phyloP scores from a whole-genome alignment of 768 basidiomycete species.

The Cyathus striatus region DNA sequence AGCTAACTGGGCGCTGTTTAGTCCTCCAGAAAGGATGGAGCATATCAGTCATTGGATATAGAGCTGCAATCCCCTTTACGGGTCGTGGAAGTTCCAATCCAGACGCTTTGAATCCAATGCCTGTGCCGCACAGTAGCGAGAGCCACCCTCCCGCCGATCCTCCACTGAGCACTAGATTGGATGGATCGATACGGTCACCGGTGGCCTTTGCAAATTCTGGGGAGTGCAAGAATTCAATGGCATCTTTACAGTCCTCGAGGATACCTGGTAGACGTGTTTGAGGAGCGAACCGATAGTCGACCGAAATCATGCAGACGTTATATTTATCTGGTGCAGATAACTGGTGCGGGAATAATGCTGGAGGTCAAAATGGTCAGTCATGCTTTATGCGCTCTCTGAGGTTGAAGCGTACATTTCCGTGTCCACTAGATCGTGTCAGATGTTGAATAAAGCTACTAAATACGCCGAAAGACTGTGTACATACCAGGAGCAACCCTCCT shows the following conservation, averaged over 20 bases:
- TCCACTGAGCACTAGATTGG: conserved; percentile 26
- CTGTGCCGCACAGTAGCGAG: conserved; percentile 24
- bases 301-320: conserved; percentile 23
- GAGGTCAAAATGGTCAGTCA: background rate
- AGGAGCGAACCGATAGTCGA: conserved; percentile 32
- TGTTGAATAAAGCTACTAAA: too few species aligned
- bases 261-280: conserved; percentile 28
- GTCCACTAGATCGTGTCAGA: too few species aligned
- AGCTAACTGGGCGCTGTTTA: conserved; percentile 25
- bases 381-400: background rate
- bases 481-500: conserved; percentile 26
- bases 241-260: conserved; percentile 24
- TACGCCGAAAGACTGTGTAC: too few species aligned
- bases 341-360: conserved; percentile 25
- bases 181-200: conserved; percentile 18
- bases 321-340: conserved; percentile 23
- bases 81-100: conserved; percentile 20
- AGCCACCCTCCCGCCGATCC: conserved; percentile 36
- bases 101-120: conserved; percentile 26
- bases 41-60: conserved; percentile 33
- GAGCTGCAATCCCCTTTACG: conserved; percentile 23
- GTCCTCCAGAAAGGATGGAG: conserved; percentile 29
- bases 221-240: conserved; percentile 24
- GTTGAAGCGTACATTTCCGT: background rate
- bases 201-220: conserved; percentile 19